phyloP scores from a whole-genome alignment of 1,284 basidiomycete species.

The Ganoderma boninense region DNA sequence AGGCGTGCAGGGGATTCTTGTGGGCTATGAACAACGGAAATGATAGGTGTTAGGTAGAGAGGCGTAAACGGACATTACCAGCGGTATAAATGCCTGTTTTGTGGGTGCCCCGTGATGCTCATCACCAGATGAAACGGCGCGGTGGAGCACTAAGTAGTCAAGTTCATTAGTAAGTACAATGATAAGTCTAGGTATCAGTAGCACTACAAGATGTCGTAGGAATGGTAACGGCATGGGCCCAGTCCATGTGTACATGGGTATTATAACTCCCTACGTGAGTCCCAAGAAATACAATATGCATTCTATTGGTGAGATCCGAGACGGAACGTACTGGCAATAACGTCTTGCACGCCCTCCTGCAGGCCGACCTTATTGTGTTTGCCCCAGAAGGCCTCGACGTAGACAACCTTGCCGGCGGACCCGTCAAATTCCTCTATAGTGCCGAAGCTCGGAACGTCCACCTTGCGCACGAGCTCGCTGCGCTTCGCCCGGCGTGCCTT shows the following conservation, averaged over 20 bases:
- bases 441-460: constrained; percentile 64
- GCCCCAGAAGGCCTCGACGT: constrained; percentile 70
- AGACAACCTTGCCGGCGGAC: constrained; percentile 57
- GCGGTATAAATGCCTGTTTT: not conserved
- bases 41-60: not conserved
- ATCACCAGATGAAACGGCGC: not conserved
- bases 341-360: constrained; percentile 78
- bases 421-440: constrained; percentile 60
- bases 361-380: constrained; percentile 71
- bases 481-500: constrained; percentile 44
- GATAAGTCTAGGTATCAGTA: not conserved
- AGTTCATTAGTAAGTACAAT: constrained; percentile 1
- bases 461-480: constrained; percentile 54
- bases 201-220: not conserved
- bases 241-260: not conserved
- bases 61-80: not conserved
- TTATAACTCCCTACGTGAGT: constrained; percentile 3
- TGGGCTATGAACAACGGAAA: not conserved
- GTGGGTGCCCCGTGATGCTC: constrained; percentile 1
- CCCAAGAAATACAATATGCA: not conserved
- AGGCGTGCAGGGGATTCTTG: not conserved
- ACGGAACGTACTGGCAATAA: constrained; percentile 64
- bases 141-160: not conserved
- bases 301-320: constrained; percentile 17
- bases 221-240: not conserved